Percentiles rank a stretch among this genome's conserved stretches.
Conservation (phyloP, 495 filamentous ascomycete species). For the Penicillium psychrofluorescens region DNA sequence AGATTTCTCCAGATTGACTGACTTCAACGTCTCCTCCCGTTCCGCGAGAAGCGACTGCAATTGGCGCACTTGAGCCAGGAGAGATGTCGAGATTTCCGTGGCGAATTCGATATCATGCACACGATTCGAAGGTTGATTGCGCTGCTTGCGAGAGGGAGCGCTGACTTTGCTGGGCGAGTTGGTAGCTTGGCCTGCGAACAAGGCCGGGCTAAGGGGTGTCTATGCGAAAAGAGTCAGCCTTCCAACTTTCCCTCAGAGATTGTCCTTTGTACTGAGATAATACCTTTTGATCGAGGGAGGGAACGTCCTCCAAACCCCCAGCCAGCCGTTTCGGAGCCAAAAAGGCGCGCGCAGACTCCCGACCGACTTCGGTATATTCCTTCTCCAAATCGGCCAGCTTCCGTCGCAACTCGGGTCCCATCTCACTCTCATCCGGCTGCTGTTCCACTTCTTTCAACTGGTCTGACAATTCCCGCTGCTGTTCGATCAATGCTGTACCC, state of each 20-base stretch:
- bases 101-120: conserved; percentile 95
- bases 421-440: conserved; percentile 69
- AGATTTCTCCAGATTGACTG: conserved; percentile 63
- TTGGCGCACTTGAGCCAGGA: conserved; percentile 83
- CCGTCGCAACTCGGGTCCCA: conserved; percentile 74
- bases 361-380: conserved; percentile 91
- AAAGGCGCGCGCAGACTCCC: conserved; percentile 83
- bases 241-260: no score
- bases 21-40: conserved; percentile 78
- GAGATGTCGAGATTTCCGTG: conserved; percentile 85
- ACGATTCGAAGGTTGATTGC: conserved; percentile 80
- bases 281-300: conserved; percentile 58
- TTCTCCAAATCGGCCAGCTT: conserved; percentile 81
- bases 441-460: conserved; percentile 78
- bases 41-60: conserved; percentile 76
- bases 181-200: conserved; percentile 77
- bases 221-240: conserved; percentile 22
- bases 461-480: conserved; percentile 72
- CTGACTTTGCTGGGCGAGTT: conserved; percentile 84
- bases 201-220: conserved; percentile 67
- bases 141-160: conserved; percentile 74
- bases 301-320: conserved; percentile 55
- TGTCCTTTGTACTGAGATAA: not conserved
- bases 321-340: conserved; percentile 72
- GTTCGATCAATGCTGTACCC: conserved; percentile 76